Evolutionary conservation across 2,329 filamentous ascomycete genomes (phyloP).

Genomic region (Aurifilum marmelostoma): DNA sequence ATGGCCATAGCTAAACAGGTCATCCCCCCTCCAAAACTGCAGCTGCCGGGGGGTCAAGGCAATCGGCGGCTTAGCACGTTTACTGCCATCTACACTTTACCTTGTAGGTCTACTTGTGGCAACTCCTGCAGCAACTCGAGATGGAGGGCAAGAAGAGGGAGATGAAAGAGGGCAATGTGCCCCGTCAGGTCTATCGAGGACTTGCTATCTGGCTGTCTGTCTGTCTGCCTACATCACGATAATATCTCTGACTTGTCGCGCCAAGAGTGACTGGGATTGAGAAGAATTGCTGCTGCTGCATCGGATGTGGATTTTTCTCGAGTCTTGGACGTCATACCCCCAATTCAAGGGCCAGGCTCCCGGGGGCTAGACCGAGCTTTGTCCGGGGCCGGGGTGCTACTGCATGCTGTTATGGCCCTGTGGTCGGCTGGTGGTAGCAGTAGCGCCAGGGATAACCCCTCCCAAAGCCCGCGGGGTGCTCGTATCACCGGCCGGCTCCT

Average conservation of each 20-base stretch:
- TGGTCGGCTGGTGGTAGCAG: background rate
- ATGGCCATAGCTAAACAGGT: too few relatives aligned
- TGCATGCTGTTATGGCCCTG: background rate
- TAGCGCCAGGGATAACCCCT: background rate
- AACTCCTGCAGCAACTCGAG: too few relatives aligned
- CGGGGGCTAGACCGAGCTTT: conserved; percentile 20
- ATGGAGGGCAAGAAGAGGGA: too few relatives aligned
- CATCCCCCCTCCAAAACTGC: background rate
- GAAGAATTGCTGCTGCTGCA: background rate
- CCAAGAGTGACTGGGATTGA: background rate
- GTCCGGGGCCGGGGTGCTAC: conserved; percentile 9
- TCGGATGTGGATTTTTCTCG: background rate
- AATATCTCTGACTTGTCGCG: background rate
- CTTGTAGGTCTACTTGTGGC: too few relatives aligned
- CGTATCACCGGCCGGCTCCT: background rate
- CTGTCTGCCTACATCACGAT: background rate
- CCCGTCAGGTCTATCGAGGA: too few relatives aligned
- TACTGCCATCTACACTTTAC: background rate
- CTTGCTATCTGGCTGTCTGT: too few relatives aligned
- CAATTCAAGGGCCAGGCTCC: background rate
- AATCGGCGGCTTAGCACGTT: background rate
- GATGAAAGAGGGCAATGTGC: too few relatives aligned
- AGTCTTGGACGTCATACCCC: conserved; percentile 3
- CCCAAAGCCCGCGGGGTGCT: background rate
- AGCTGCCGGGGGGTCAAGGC: background rate